A percentile compares a stretch with the other conserved stretches of the same genome.
phyloP scores from a whole-genome alignment of 495 filamentous ascomycete species.

The Aspergillus incahuasiensis region DNA sequence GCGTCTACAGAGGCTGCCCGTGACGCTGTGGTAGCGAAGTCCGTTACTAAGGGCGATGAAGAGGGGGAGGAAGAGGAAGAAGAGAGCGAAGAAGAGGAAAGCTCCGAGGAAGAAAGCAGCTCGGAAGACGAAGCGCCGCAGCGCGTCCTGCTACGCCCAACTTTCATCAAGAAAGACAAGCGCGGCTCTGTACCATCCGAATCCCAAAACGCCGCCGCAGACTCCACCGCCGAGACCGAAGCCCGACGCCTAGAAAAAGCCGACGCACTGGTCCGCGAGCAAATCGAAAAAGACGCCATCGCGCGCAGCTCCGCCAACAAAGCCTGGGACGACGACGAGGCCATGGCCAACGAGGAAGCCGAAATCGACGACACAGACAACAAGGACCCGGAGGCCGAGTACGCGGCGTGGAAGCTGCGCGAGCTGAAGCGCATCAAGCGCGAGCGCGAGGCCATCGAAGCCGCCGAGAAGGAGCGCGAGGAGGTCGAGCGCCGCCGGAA shows the following conservation, averaged over 20 bases:
- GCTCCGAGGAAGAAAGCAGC: slow-evolving; percentile 52
- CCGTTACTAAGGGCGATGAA: not conserved
- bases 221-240: slow-evolving; percentile 53
- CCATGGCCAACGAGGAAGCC: slow-evolving; percentile 55
- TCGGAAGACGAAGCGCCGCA: slow-evolving; percentile 72
- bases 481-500: slow-evolving; percentile 87
- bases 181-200: slow-evolving; percentile 41
- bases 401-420: slow-evolving; percentile 88
- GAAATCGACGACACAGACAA: slow-evolving; percentile 81
- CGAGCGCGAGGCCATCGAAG: slow-evolving; percentile 79
- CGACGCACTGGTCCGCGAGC: slow-evolving; percentile 79
- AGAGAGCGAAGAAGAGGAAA: slow-evolving; percentile 45
- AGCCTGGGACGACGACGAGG: slow-evolving; percentile 81
- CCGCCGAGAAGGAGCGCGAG: slow-evolving; percentile 75
- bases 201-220: slow-evolving; percentile 30
- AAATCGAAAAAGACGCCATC: slow-evolving; percentile 73
- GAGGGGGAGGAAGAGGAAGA: slow-evolving; percentile 48
- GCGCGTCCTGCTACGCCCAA: slow-evolving; percentile 75
- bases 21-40: slow-evolving; percentile 28
- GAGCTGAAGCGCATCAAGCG: slow-evolving; percentile 85
- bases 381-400: slow-evolving; percentile 82
- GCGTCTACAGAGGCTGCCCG: not conserved
- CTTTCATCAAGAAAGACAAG: slow-evolving; percentile 83
- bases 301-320: slow-evolving; percentile 70
- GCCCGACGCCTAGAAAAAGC: slow-evolving; percentile 58